Percentiles rank a stretch among this genome's conserved stretches.
These are phyloP conservation scores for Discostella pseudostelligera DNA, from an alignment of 108 stramenopile genomes.

Conservation along the genomic window DNA sequence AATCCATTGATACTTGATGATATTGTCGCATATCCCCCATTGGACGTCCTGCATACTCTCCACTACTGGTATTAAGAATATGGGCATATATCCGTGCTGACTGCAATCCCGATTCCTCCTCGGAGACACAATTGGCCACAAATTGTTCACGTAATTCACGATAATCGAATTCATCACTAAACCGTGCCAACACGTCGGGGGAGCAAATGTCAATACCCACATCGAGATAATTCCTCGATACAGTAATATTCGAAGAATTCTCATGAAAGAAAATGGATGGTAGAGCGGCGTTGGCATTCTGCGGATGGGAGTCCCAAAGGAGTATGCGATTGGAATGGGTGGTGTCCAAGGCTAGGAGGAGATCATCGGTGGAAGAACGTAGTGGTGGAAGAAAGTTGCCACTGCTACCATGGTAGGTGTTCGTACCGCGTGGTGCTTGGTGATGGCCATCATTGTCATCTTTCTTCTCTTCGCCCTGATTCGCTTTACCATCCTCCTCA, in stretches of 20 bases:
- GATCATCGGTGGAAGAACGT: conserved; percentile 66
- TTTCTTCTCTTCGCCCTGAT: conserved; percentile 7
- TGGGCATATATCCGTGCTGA: conserved; percentile 84
- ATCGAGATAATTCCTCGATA: conserved; percentile 87
- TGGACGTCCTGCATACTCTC: conserved; percentile 81
- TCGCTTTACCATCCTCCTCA: background rate
- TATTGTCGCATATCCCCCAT: conserved; percentile 87
- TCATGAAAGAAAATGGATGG: conserved; percentile 78
- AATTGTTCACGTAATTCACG: conserved; percentile 85
- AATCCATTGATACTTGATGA: conserved; percentile 80
- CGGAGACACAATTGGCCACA: conserved; percentile 89
- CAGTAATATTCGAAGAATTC: conserved; percentile 61
- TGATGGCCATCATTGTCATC: background rate
- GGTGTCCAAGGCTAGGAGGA: conserved; percentile 79
- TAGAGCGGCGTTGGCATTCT: conserved; percentile 37
- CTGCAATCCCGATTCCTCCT: conserved; percentile 93
- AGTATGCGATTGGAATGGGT: conserved; percentile 70
- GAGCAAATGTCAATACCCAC: conserved; percentile 95
- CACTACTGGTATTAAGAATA: conserved; percentile 55
- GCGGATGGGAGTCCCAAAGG: conserved; percentile 60
- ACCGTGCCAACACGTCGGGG: conserved; percentile 94
- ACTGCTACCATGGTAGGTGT: background rate
- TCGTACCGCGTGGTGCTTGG: background rate
- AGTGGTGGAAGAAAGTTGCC: conserved; percentile 30
- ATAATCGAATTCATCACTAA: conserved; percentile 97